Evolutionary conservation across 2,329 filamentous ascomycete species (phyloP).

Genomic region (Colletotrichum tanaceti): DNA sequence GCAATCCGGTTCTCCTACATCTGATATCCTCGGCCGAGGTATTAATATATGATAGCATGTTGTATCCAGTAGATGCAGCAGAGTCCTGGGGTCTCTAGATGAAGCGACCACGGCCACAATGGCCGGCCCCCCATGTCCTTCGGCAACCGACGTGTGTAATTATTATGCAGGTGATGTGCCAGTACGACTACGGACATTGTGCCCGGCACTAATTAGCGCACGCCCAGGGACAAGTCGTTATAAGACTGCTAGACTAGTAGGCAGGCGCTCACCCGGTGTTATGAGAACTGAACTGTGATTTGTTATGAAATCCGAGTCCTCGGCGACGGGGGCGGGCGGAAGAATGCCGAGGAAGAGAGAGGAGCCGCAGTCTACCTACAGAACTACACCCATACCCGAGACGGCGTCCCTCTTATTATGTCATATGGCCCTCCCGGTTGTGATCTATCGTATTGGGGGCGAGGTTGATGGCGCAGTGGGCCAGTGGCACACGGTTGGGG

Average conservation of each 20-base stretch:
- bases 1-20: conserved; percentile 5
- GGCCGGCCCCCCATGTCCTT: conserved; percentile 9
- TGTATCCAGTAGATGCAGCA: too few species aligned
- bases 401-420: neutral
- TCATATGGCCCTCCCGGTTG: neutral
- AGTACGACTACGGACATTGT: neutral
- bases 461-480: conserved; percentile 16
- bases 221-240: conserved; percentile 12
- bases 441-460: conserved; percentile 24
- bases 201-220: conserved; percentile 35
- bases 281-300: neutral
- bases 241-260: neutral
- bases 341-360: neutral
- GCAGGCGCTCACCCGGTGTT: too few species aligned
- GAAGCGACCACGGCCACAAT: neutral
- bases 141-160: neutral
- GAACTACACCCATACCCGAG: conserved; percentile 8
- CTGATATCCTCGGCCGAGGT: neutral
- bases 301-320: neutral
- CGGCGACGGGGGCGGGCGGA: neutral
- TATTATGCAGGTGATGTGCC: neutral
- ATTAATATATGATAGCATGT: too few species aligned
- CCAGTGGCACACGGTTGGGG: neutral
- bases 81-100: conserved; percentile 6
- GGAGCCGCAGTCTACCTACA: conserved; percentile 24